Percentiles rank a stretch among this genome's conserved stretches.
Evolutionary conservation across 2,329 filamentous ascomycete genomes (phyloP).

Genomic region (Monosporascus cannonballus): DNA sequence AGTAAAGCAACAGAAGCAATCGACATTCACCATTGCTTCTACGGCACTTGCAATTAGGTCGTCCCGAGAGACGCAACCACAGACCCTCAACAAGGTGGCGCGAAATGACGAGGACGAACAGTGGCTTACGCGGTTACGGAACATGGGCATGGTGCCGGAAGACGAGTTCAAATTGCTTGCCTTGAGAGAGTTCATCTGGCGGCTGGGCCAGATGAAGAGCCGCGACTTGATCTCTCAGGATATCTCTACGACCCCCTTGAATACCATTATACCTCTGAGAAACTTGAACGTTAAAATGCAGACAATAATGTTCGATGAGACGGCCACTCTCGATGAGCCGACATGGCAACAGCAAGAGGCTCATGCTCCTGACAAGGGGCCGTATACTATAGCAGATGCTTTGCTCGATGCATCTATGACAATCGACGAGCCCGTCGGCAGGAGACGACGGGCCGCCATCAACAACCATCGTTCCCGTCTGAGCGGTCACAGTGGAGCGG

Average conservation of each 20-base stretch:
- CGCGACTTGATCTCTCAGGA: conserved; percentile 42
- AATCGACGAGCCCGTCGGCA: conserved; percentile 62
- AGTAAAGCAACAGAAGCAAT: conserved; percentile 57
- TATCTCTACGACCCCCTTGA: conserved; percentile 43
- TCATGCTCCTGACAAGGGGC: conserved; percentile 31
- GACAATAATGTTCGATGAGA: conserved; percentile 88
- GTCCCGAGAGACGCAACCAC: conserved; percentile 48
- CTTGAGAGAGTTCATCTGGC: conserved; percentile 86
- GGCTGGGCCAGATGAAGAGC: conserved; percentile 66
- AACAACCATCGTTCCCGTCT: conserved; percentile 44
- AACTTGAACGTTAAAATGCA: conserved; percentile 74
- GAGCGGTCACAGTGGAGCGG: conserved; percentile 27
- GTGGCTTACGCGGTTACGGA: conserved; percentile 81
- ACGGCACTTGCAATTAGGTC: conserved; percentile 48
- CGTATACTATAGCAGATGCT: conserved; percentile 83
- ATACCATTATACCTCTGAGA: conserved; percentile 68
- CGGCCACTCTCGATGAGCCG: conserved; percentile 44
- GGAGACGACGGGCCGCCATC: conserved; percentile 44
- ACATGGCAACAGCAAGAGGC: conserved; percentile 27
- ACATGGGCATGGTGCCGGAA: conserved; percentile 72
- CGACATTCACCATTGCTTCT: conserved; percentile 60
- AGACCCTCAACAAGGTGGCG: conserved; percentile 54
- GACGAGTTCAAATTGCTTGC: conserved; percentile 87
- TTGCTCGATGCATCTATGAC: conserved; percentile 87
- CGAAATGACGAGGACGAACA: conserved; percentile 92